These are phyloP conservation scores for Colletotrichum sp. DNA, from an alignment of 2,329 filamentous ascomycete genomes.

Conservation along the genomic window DNA sequence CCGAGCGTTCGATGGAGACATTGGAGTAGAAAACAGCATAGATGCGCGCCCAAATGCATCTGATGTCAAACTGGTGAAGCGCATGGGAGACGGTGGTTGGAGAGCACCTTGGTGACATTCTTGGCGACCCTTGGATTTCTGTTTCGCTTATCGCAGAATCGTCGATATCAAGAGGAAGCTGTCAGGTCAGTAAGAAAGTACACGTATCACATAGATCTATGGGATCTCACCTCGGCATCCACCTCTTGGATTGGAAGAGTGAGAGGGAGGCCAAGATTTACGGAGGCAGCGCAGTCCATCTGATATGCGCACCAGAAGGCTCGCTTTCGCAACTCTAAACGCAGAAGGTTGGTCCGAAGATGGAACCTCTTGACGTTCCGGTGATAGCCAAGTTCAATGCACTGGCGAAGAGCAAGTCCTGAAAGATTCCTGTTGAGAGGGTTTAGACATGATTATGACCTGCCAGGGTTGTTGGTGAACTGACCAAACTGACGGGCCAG, in stretches of 20 bases:
- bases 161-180: conserved; percentile 12
- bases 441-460: too few species aligned
- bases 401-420: conserved; percentile 34
- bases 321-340: conserved; percentile 7
- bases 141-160: not conserved
- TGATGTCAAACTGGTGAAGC: conserved; percentile 2
- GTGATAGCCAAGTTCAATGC: conserved; percentile 37
- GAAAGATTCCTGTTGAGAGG: conserved; percentile 25
- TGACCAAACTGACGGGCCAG: conserved; percentile 29
- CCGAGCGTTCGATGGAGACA: not conserved
- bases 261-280: conserved; percentile 1
- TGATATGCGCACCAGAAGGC: conserved; percentile 17
- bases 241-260: not conserved
- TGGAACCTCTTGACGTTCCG: conserved; percentile 3
- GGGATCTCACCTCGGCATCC: not conserved
- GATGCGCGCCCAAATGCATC: conserved; percentile 10
- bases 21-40: not conserved
- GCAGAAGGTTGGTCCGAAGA: not conserved
- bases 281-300: conserved; percentile 4
- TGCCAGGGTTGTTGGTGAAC: not conserved
- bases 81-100: not conserved
- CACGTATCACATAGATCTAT: not conserved
- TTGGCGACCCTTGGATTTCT: not conserved
- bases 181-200: not conserved
- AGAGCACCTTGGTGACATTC: not conserved